These are phyloP conservation scores for Danielozyma ontarioensis DNA, from an alignment of 805 yeast genomes.

Conservation along the genomic window DNA sequence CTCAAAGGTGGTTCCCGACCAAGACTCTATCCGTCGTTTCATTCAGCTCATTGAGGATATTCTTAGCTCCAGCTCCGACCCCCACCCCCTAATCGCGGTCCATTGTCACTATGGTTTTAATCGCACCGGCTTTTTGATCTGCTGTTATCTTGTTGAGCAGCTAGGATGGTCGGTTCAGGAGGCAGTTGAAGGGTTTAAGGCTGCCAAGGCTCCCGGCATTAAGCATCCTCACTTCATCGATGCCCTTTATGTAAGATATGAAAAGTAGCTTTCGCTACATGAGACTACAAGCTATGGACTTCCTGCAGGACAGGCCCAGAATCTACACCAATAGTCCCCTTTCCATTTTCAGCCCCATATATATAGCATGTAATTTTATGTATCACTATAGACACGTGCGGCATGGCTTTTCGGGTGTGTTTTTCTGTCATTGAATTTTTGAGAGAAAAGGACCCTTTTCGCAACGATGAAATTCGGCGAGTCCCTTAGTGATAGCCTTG, in stretches of 20 bases:
- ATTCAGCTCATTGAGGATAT: conserved; percentile 48
- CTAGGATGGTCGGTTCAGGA: conserved; percentile 56
- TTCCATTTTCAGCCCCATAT: too few relatives aligned
- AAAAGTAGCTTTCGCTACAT: conserved; percentile 11
- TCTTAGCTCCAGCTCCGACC: conserved; percentile 15
- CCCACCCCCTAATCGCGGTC: conserved; percentile 47
- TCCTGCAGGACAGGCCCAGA: too few relatives aligned
- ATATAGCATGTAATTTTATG: too few relatives aligned
- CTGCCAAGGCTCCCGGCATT: conserved; percentile 64
- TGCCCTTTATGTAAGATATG: conserved; percentile 63
- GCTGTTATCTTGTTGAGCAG: conserved; percentile 61
- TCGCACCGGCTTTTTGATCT: conserved; percentile 69
- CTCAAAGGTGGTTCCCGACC: conserved; percentile 70
- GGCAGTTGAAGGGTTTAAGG: conserved; percentile 55
- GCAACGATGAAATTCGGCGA: conserved; percentile 62
- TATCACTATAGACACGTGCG: too few relatives aligned
- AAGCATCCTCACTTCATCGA: conserved; percentile 75
- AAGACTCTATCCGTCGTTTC: conserved; percentile 51
- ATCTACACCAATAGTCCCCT: too few relatives aligned
- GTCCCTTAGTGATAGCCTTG: conserved; percentile 59
- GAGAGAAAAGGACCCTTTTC: background rate
- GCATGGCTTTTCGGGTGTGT: too few relatives aligned
- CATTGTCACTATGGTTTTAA: conserved; percentile 84
- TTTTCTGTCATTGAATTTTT: background rate
- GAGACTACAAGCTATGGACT: background rate